Conservation (phyloP, 305 asterid genomes). For the Euphrasia arctica region DNA sequence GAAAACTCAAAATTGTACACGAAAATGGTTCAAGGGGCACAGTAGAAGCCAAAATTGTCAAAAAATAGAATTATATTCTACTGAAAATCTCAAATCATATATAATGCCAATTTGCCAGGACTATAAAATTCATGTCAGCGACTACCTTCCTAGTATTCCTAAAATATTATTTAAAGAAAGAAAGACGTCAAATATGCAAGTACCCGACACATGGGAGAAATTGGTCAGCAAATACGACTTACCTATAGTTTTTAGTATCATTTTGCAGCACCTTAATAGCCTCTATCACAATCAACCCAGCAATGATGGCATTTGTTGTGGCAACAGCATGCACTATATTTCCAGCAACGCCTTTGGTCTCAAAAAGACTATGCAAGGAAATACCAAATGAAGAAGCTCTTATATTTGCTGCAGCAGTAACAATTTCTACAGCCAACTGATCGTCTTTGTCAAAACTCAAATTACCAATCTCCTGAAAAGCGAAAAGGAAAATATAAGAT, state of each 20-base stretch:
- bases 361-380: constrained; percentile 93
- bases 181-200: not conserved
- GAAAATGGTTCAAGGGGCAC: not conserved
- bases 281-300: constrained; percentile 97
- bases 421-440: constrained; percentile 96
- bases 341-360: constrained; percentile 98
- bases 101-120: not conserved
- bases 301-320: constrained; percentile 94
- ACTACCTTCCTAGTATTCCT: constrained; percentile 7
- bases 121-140: not conserved
- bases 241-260: constrained; percentile 75
- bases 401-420: constrained; percentile 98
- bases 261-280: constrained; percentile 90
- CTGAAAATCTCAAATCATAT: not conserved
- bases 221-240: constrained; percentile 23
- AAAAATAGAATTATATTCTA: not conserved
- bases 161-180: not conserved
- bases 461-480: constrained; percentile 81
- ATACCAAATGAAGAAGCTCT: constrained; percentile 96
- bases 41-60: not conserved
- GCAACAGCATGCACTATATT: constrained; percentile 99
- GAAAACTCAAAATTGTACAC: not conserved
- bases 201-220: constrained; percentile 15
- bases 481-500: constrained; percentile 27
- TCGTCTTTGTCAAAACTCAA: constrained; percentile 96